These are phyloP conservation scores for Posidonia oceanica DNA, from an alignment of 116 monocot genomes.

Conservation along the genomic window DNA sequence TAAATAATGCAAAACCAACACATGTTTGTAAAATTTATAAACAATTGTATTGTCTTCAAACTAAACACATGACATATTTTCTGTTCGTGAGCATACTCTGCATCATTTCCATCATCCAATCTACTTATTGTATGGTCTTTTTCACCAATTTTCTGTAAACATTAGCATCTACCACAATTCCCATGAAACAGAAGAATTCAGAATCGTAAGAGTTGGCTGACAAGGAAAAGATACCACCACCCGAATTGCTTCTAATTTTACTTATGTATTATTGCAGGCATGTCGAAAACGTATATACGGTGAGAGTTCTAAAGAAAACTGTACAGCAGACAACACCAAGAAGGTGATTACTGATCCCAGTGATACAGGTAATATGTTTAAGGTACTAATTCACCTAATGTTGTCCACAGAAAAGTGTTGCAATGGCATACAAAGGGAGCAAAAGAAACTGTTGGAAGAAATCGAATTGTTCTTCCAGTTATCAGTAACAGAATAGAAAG, in stretches of 20 bases:
- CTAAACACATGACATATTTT: no score
- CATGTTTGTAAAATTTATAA: no score
- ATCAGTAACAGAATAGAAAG: background rate
- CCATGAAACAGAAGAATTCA: no score
- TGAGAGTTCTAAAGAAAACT: conserved; percentile 11
- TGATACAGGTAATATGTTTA: conserved; percentile 26
- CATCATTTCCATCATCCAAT: no score
- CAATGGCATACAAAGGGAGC: conserved; percentile 13
- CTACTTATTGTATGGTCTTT: no score
- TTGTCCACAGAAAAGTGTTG: conserved; percentile 8
- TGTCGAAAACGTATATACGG: conserved; percentile 50
- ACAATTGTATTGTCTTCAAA: no score
- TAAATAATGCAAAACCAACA: no score
- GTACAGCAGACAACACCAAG: conserved; percentile 3
- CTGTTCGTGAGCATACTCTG: no score
- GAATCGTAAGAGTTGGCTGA: no score
- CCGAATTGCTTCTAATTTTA: background rate
- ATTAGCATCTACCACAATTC: no score
- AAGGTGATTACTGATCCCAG: conserved; percentile 9
- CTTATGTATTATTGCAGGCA: conserved; percentile 28
- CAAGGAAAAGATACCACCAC: background rate
- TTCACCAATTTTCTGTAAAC: no score
- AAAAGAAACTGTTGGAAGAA: conserved; percentile 43
- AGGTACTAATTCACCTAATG: conserved; percentile 40
- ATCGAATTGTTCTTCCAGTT: conserved; percentile 56